Conservation (phyloP, 2,329 filamentous ascomycete species). For the Alternaria sp. region DNA sequence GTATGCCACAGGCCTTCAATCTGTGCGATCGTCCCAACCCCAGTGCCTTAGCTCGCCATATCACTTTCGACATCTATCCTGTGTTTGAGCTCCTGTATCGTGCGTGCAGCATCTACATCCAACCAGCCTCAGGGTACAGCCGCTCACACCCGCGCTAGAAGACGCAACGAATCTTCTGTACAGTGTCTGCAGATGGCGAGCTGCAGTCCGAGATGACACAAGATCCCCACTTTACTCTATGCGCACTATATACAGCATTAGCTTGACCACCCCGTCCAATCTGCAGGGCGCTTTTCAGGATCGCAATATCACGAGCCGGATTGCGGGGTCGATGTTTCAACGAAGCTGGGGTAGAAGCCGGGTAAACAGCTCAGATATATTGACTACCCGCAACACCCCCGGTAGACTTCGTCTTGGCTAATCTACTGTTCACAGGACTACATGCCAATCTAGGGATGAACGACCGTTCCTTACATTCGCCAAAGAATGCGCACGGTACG, state of each 20-base stretch:
- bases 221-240: constrained; percentile 5
- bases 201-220: constrained; percentile 11
- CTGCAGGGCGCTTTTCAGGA: background rate
- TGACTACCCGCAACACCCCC: constrained; percentile 2
- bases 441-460: constrained; percentile 8
- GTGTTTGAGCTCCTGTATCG: background rate
- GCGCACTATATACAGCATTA: constrained; percentile 15
- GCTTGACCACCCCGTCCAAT: constrained; percentile 9
- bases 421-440: constrained; percentile 15
- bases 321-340: constrained; percentile 5
- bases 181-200: constrained; percentile 12
- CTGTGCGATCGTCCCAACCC: background rate
- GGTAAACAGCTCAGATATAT: constrained; percentile 24
- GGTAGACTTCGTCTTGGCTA: constrained; percentile 20
- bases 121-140: constrained; percentile 20
- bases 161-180: constrained; percentile 20
- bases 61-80: background rate
- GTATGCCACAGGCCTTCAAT: background rate
- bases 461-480: constrained; percentile 11
- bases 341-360: constrained; percentile 14
- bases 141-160: constrained; percentile 19
- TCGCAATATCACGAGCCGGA: constrained; percentile 1
- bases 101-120: background rate
- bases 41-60: background rate
- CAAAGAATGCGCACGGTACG: background rate